Percentiles rank a stretch among this genome's conserved stretches.
Evolutionary conservation across 176 grass and related monocot genomes (phyloP).

Genomic region (Cocos nucifera): DNA sequence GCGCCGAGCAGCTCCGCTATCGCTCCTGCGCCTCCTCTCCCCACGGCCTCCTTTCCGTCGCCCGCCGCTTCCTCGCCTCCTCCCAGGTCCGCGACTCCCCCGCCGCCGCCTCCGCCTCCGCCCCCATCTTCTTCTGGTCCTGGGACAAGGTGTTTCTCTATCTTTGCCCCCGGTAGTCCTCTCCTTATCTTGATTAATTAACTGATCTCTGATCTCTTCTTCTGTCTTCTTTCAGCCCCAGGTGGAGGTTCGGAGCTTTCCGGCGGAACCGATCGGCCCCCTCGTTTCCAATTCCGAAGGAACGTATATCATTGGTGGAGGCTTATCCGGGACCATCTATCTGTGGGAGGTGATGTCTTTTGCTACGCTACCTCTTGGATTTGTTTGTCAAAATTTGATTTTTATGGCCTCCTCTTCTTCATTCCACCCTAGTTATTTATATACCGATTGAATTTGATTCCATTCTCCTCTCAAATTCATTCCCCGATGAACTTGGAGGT

Average conservation of each 20-base stretch:
- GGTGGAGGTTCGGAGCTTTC: constrained; percentile 76
- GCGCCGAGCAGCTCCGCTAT: constrained; percentile 40
- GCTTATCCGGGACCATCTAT: constrained; percentile 55
- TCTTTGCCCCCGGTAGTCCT: not conserved
- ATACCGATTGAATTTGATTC: too few species aligned
- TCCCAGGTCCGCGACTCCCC: constrained; percentile 33
- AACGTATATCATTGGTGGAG: constrained; percentile 67
- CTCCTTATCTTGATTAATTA: not conserved
- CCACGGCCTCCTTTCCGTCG: constrained; percentile 38
- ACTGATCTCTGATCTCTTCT: too few species aligned
- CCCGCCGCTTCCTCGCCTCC: constrained; percentile 50
- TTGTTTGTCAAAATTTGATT: not conserved
- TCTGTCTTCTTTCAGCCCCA: constrained; percentile 40
- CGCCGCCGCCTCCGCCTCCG: constrained; percentile 32
- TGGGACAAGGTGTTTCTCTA: constrained; percentile 57
- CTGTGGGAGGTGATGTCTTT: constrained; percentile 64
- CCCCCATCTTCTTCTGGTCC: constrained; percentile 59
- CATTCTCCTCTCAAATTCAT: too few species aligned
- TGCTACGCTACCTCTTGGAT: not conserved
- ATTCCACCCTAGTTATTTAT: too few species aligned
- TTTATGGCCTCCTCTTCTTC: not conserved
- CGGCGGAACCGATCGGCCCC: constrained; percentile 59
- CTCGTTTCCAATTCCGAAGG: constrained; percentile 68
- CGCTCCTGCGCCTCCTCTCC: constrained; percentile 43
- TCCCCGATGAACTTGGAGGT: too few species aligned